Evolutionary conservation across 192 early-diverging fungal species (phyloP).

Genomic region (Kickxella alabastrina): DNA sequence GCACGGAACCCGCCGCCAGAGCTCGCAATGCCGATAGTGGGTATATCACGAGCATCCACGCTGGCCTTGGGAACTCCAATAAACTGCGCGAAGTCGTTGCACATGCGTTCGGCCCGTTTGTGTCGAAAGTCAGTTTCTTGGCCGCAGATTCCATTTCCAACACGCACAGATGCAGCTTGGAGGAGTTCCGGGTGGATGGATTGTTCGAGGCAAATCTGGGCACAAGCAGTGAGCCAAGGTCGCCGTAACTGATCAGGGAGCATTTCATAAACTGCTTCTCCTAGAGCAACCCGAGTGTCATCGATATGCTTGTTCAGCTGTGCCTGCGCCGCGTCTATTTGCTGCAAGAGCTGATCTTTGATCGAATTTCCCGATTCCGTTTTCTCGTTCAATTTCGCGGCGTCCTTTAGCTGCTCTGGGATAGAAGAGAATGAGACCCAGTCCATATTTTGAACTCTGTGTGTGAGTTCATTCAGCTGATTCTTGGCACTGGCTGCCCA

Average conservation of each 20-base stretch:
- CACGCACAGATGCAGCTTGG: slow-evolving; percentile 25
- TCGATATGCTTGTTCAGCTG: slow-evolving; percentile 23
- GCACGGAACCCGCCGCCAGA: slow-evolving; percentile 82
- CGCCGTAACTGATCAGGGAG: slow-evolving; percentile 39
- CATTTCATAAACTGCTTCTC: slow-evolving; percentile 22
- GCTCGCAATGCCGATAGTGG: slow-evolving; percentile 66
- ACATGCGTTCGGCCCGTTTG: slow-evolving; percentile 41
- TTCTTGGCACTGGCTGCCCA: slow-evolving; percentile 16
- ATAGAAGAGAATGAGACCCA: slow-evolving; percentile 12
- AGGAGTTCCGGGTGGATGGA: slow-evolving; percentile 31
- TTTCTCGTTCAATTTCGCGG: neutral
- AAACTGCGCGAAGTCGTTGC: slow-evolving; percentile 69
- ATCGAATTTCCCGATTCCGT: slow-evolving; percentile 2
- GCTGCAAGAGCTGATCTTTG: slow-evolving; percentile 17
- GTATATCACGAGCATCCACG: slow-evolving; percentile 66
- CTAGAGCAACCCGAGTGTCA: slow-evolving; percentile 17
- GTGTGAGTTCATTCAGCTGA: slow-evolving; percentile 18
- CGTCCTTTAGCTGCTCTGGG: too few species aligned
- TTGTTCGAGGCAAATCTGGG: slow-evolving; percentile 23
- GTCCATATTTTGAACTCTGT: slow-evolving; percentile 10
- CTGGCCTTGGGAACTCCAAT: slow-evolving; percentile 63
- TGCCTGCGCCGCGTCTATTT: slow-evolving; percentile 19
- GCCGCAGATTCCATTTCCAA: slow-evolving; percentile 23
- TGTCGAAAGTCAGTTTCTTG: slow-evolving; percentile 28
- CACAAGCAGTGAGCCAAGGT: slow-evolving; percentile 35